Percentiles rank a stretch among this genome's conserved stretches.
phyloP scores from a whole-genome alignment of 352 stramenopile species.

The Albugo candida region DNA sequence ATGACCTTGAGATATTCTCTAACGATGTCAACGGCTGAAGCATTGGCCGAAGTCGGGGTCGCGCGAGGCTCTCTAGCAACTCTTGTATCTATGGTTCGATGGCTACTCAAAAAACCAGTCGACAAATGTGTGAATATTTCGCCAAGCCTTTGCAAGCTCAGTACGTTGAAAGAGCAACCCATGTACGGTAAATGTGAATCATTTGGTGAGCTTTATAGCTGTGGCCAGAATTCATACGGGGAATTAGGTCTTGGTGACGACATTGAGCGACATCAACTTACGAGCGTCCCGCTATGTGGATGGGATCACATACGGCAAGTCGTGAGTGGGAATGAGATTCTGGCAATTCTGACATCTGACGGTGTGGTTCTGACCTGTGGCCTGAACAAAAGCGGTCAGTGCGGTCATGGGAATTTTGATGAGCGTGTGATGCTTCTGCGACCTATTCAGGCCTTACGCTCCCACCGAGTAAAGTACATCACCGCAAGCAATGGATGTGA shows the following conservation, averaged over 20 bases:
- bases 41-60: constrained; percentile 52
- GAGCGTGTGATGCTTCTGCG: constrained; percentile 70
- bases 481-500: constrained; percentile 79
- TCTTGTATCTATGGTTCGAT: constrained; percentile 41
- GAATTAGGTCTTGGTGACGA: constrained; percentile 73
- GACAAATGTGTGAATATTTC: constrained; percentile 28
- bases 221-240: constrained; percentile 77
- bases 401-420: constrained; percentile 73
- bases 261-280: constrained; percentile 61
- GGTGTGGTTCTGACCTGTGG: constrained; percentile 65
- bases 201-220: constrained; percentile 71
- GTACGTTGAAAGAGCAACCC: constrained; percentile 59
- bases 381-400: constrained; percentile 78
- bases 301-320: constrained; percentile 75
- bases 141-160: constrained; percentile 37
- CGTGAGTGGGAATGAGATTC: constrained; percentile 63
- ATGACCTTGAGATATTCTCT: constrained; percentile 19
- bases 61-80: constrained; percentile 50
- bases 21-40: constrained; percentile 38
- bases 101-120: constrained; percentile 41
- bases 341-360: constrained; percentile 64
- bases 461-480: constrained; percentile 57
- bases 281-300: constrained; percentile 48
- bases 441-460: constrained; percentile 54
- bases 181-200: constrained; percentile 76